Percentiles rank a stretch among this genome's conserved stretches.
These are phyloP conservation scores for Boletus eberwhitei DNA, from an alignment of 768 basidiomycete species.

Conservation along the genomic window DNA sequence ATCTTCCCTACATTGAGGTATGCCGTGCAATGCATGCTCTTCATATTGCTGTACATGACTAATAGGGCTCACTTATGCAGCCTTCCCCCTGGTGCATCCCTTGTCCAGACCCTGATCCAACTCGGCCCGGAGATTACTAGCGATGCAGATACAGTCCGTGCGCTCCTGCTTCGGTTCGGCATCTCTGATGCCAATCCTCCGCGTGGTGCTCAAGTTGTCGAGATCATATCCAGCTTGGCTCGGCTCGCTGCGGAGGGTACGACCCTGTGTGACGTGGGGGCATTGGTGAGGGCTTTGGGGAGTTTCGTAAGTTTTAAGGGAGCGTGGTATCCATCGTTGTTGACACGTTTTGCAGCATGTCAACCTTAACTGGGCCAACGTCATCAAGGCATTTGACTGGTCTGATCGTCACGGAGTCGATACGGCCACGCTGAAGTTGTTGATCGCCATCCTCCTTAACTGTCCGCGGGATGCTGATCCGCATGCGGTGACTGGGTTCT, in stretches of 20 bases:
- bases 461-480: conserved; percentile 72
- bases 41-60: conserved; percentile 11
- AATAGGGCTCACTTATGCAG: conserved; percentile 36
- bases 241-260: conserved; percentile 72
- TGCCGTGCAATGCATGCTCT: conserved; percentile 18
- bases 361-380: conserved; percentile 72
- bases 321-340: neutral
- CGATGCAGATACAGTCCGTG: conserved; percentile 67
- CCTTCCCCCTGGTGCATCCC: conserved; percentile 60
- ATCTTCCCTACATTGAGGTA: conserved; percentile 76
- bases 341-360: conserved; percentile 46
- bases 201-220: conserved; percentile 64
- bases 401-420: conserved; percentile 82
- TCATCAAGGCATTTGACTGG: conserved; percentile 85
- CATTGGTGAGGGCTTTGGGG: conserved; percentile 67
- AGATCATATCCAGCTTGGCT: conserved; percentile 65
- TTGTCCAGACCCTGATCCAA: conserved; percentile 73
- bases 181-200: conserved; percentile 71
- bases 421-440: conserved; percentile 82
- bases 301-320: conserved; percentile 62
- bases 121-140: conserved; percentile 77
- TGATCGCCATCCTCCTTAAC: conserved; percentile 84
- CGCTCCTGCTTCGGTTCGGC: conserved; percentile 70
- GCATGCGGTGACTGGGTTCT: conserved; percentile 83
- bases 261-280: conserved; percentile 67